These are phyloP conservation scores for Chlamydomonas asymmetrica DNA, from an alignment of 139 green algal species.

Conservation along the genomic window DNA sequence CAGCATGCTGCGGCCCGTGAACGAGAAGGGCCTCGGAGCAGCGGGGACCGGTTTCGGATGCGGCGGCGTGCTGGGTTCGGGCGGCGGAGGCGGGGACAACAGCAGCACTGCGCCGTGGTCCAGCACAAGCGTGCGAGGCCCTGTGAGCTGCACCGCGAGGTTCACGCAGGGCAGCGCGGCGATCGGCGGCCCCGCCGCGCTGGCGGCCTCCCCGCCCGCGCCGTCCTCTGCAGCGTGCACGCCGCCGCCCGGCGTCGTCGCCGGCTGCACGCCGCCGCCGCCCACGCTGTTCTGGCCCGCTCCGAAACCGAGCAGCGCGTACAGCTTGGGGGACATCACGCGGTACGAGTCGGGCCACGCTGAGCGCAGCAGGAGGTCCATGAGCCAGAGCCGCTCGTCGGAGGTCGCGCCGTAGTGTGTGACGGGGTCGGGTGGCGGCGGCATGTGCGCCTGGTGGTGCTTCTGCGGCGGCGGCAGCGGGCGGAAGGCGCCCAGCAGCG, in stretches of 20 bases:
- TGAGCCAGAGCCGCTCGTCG: conserved; percentile 2
- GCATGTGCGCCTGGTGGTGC: background rate
- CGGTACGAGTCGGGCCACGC: conserved; percentile 12
- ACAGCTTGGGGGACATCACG: conserved; percentile 22
- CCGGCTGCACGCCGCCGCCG: no score
- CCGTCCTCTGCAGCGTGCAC: background rate
- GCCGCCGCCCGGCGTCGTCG: background rate
- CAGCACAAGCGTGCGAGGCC: conserved; percentile 10
- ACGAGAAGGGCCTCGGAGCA: background rate
- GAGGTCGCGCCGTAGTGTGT: conserved; percentile 14
- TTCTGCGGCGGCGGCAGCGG: conserved; percentile 1
- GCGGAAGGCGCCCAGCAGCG: conserved; percentile 6
- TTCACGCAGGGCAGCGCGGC: conserved; percentile 23
- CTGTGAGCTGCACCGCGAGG: conserved; percentile 17
- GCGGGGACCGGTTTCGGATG: background rate
- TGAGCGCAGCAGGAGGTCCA: conserved; percentile 10
- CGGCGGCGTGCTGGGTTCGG: background rate
- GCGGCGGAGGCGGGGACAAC: conserved; percentile 7
- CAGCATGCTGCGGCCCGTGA: background rate
- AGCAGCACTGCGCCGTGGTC: background rate
- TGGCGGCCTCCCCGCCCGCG: background rate
- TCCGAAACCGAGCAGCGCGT: conserved; percentile 4
- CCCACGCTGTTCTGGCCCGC: no score
- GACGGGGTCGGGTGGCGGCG: background rate
- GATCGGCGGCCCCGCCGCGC: background rate